Base-by-base conservation (phyloP, 1,284 basidiomycete genomes). In the Chalciporus sp. region DNA sequence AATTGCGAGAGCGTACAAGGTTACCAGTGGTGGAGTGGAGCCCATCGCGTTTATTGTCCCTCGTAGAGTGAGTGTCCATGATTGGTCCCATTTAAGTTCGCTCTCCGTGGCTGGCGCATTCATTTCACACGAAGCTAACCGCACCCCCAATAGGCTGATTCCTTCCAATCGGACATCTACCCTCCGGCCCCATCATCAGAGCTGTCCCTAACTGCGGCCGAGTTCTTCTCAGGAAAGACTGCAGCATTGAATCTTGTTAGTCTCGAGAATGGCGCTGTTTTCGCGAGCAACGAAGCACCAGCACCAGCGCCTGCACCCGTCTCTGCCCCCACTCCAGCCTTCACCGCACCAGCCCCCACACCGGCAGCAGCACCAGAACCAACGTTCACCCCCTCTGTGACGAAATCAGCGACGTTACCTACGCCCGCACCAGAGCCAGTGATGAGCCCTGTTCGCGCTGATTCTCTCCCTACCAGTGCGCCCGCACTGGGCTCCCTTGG, bases 41-140 rank as follows among this genome's bases (percentile, higher is more conserved):
- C 92, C 95, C 3, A 90, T 98, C 63, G 86, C 86, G 1, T 98
- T 98, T 75, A 90, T 95, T 64, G 94, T 98, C 17, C 96, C 95
- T 11, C 85, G 95, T 61, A 95, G 91, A 73, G 91, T 88, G 57
- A 53, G 76, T 50, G 23, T 11, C n/a, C 29, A 37, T 2, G 7
- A 41, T 37, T 19, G 5, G 42, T 23, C 12, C n/a, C 16, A 19
- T 20, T 27, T 40, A n/a, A 7, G 23, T 16, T 27, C 23, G 19
- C 5, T 31, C 40, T 39, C 23, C 23, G 10, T 56, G 19, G 35
- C 7, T 37, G 7, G n/a, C 35, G 35, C 35, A 7, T 33, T 33
- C 31, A 33, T 33, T 16, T 33, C 10, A 29, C 9, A 23, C 40
- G 27, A 42, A 26, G 19, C 43, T 53, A 33, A 61, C 39, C 17